Evolutionary conservation across 2,329 filamentous ascomycete species (phyloP).

Genomic region (Fusarium virguliforme): DNA sequence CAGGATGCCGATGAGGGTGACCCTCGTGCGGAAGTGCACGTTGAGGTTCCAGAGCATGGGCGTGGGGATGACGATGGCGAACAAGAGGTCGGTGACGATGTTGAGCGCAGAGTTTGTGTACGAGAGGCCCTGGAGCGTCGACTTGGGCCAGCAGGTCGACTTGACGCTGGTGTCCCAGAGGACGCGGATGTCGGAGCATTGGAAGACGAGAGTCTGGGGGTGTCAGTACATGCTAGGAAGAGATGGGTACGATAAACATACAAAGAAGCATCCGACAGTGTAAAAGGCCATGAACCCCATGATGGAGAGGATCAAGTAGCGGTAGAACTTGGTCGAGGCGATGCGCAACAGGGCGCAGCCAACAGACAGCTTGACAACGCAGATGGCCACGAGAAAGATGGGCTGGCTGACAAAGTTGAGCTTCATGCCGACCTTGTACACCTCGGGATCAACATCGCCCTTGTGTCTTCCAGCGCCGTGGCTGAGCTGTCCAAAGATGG

Average conservation of each 20-base stretch:
- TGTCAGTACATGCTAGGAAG: background rate
- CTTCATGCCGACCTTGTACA: slow-evolving; percentile 58
- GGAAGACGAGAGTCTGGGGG: slow-evolving; percentile 61
- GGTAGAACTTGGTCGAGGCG: slow-evolving; percentile 56
- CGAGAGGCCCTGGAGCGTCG: slow-evolving; percentile 60
- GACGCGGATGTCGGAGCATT: slow-evolving; percentile 64
- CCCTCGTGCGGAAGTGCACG: slow-evolving; percentile 61
- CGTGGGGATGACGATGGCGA: slow-evolving; percentile 58
- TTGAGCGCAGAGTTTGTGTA: slow-evolving; percentile 61
- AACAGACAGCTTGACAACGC: slow-evolving; percentile 61
- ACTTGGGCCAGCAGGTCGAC: slow-evolving; percentile 60
- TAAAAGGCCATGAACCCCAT: slow-evolving; percentile 58
- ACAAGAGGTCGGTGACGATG: slow-evolving; percentile 58
- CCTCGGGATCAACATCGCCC: slow-evolving; percentile 57
- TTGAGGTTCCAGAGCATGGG: slow-evolving; percentile 60
- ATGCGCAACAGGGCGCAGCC: slow-evolving; percentile 61
- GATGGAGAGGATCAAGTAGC: slow-evolving; percentile 55
- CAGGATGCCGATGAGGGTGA: slow-evolving; percentile 60
- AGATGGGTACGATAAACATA: slow-evolving; percentile 30
- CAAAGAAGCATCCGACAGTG: slow-evolving; percentile 57
- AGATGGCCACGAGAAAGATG: slow-evolving; percentile 61
- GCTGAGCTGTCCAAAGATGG: slow-evolving; percentile 60
- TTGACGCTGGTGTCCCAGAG: slow-evolving; percentile 62
- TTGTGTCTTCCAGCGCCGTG: slow-evolving; percentile 64
- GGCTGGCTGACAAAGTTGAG: slow-evolving; percentile 63